A percentile compares a stretch with the other conserved stretches of the same genome.
phyloP scores from a whole-genome alignment of 306 rosid genomes.

The Fragaria ananassa region DNA sequence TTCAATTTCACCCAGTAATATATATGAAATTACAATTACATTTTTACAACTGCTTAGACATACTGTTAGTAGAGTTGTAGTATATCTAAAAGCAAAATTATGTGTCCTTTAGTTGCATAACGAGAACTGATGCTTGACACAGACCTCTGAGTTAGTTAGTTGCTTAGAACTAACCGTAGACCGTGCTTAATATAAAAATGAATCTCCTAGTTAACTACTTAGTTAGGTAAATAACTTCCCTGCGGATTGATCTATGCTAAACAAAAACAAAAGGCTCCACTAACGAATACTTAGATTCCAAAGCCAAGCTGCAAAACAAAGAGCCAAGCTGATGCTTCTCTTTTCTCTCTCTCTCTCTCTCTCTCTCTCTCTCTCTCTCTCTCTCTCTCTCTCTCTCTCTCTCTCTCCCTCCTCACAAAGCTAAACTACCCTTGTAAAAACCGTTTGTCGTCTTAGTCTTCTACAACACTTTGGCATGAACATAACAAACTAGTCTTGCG shows the following conservation, averaged over 20 bases:
- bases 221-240: constrained; percentile 12
- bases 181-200: not conserved
- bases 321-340: not conserved
- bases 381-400: too few species aligned
- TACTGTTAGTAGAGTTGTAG: too few species aligned
- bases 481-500: not conserved
- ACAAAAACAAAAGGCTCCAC: not conserved
- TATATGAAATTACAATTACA: too few species aligned
- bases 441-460: not conserved
- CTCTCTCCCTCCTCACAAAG: too few species aligned
- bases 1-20: too few species aligned
- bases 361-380: too few species aligned
- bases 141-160: not conserved
- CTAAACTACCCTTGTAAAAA: not conserved
- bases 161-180: not conserved
- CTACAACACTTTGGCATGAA: not conserved
- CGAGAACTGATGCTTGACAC: constrained; percentile 5
- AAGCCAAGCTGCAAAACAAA: not conserved
- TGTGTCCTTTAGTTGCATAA: not conserved
- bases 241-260: not conserved
- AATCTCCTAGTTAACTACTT: too few species aligned
- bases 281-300: not conserved
- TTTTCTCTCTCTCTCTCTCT: too few species aligned
- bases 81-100: too few species aligned
- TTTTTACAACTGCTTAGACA: not conserved